phyloP scores from a whole-genome alignment of 306 rosid genomes.

The Lupinus albus region DNA sequence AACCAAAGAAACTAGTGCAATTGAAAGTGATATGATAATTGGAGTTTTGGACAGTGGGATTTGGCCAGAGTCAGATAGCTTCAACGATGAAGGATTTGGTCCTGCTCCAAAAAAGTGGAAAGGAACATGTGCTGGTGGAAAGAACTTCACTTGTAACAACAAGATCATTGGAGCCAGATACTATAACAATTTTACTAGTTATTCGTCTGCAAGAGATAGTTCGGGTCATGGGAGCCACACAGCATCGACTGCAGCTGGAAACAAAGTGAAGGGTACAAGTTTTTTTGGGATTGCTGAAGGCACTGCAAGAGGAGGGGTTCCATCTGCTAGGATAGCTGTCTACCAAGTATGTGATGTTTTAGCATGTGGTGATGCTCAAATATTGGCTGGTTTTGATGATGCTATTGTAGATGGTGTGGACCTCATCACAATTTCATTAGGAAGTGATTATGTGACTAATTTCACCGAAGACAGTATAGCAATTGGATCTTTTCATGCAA shows the following conservation, averaged over 20 bases:
- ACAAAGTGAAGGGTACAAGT: not conserved
- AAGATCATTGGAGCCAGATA: slow-evolving; percentile 29
- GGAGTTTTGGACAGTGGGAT: slow-evolving; percentile 54
- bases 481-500: slow-evolving; percentile 51
- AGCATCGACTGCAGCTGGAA: slow-evolving; percentile 35
- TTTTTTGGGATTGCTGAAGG: slow-evolving; percentile 32
- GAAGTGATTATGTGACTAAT: not conserved
- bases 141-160: slow-evolving; percentile 48
- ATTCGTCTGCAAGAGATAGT: not conserved
- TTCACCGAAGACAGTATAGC: not conserved
- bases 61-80: slow-evolving; percentile 52
- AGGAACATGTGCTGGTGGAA: slow-evolving; percentile 34
- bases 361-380: not conserved
- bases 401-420: slow-evolving; percentile 56
- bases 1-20: no score
- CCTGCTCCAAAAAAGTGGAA: slow-evolving; percentile 50
- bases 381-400: slow-evolving; percentile 51
- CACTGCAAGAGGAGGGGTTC: slow-evolving; percentile 28
- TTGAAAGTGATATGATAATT: slow-evolving; percentile 43
- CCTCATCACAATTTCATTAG: slow-evolving; percentile 36
- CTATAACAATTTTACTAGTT: not conserved
- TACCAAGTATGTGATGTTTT: not conserved
- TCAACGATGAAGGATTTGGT: slow-evolving; percentile 43
- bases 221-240: slow-evolving; percentile 33
- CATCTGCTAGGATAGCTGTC: slow-evolving; percentile 37